These are phyloP conservation scores for Pleurostoma richardsiae DNA, from an alignment of 2,329 filamentous ascomycete genomes.

Conservation along the genomic window DNA sequence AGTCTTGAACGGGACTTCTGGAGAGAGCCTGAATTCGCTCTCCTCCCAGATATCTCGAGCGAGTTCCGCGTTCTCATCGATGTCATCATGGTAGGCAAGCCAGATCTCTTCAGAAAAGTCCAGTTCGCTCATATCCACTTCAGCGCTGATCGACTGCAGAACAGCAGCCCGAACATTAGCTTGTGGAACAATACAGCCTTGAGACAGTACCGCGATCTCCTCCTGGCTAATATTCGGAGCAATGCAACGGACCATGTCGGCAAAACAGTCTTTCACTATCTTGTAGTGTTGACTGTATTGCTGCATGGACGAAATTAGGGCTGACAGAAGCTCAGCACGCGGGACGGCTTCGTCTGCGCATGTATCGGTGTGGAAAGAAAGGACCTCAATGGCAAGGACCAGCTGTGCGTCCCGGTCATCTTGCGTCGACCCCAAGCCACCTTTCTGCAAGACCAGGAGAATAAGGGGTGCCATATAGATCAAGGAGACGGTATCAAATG, in stretches of 20 bases:
- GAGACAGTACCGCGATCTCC: conserved; percentile 73
- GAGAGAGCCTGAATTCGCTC: conserved; percentile 68
- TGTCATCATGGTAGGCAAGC: conserved; percentile 88
- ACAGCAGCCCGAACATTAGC: conserved; percentile 76
- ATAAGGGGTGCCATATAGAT: conserved; percentile 83
- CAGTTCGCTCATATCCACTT: conserved; percentile 86
- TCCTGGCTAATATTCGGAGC: conserved; percentile 70
- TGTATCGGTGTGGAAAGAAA: conserved; percentile 81
- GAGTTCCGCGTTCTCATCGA: conserved; percentile 78
- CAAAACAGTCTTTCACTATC: conserved; percentile 85
- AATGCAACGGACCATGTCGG: conserved; percentile 79
- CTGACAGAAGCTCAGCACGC: conserved; percentile 65
- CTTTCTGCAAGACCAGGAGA: conserved; percentile 71
- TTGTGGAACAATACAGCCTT: conserved; percentile 75
- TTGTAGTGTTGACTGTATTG: conserved; percentile 91
- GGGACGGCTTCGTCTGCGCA: conserved; percentile 73
- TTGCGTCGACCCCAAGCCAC: conserved; percentile 65
- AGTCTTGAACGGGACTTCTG: conserved; percentile 61
- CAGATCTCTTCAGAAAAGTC: conserved; percentile 87
- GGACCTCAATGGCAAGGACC: conserved; percentile 79
- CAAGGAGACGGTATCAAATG: conserved; percentile 82
- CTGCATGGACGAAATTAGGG: conserved; percentile 79
- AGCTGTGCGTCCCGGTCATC: conserved; percentile 89
- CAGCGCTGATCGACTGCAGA: conserved; percentile 83
- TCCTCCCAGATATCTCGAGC: conserved; percentile 93